Conservation (phyloP, 2,329 filamentous ascomycete genomes). For the Huntiella decipiens region DNA sequence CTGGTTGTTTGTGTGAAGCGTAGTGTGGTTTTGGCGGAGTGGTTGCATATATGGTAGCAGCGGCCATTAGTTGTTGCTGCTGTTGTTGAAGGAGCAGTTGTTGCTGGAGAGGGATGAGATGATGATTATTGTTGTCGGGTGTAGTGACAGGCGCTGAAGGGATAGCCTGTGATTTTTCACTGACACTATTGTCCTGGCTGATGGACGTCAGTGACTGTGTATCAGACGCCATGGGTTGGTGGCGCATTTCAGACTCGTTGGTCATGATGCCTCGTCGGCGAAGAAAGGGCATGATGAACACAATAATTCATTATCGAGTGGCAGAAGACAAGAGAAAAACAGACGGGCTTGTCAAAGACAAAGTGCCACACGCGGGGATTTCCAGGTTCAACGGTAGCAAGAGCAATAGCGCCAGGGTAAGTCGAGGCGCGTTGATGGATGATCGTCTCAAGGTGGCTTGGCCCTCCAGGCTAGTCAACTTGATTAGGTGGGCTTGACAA, state of each 20-base stretch:
- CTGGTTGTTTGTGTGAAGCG: background rate
- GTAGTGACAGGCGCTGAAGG: constrained; percentile 3
- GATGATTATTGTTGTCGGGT: constrained; percentile 12
- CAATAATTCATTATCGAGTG: constrained; percentile 19
- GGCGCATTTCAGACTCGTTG: constrained; percentile 40
- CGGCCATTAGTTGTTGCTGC: background rate
- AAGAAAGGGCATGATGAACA: constrained; percentile 37
- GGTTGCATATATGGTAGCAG: background rate
- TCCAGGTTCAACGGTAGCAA: background rate
- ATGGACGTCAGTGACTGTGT: constrained; percentile 12
- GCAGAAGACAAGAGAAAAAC: constrained; percentile 11
- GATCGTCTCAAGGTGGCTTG: background rate
- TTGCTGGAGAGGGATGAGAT: constrained; percentile 3
- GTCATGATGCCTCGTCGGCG: constrained; percentile 40
- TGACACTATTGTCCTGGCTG: constrained; percentile 5
- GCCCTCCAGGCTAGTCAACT: background rate
- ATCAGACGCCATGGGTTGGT: constrained; percentile 24
- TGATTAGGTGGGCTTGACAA: too few relatives aligned
- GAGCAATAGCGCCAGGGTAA: background rate
- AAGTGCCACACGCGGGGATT: constrained; percentile 1
- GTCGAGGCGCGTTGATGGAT: constrained; percentile 1
- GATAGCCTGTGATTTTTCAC: background rate
- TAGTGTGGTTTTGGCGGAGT: background rate
- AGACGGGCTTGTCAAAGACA: background rate
- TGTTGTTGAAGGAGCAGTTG: constrained; percentile 4